Conservation (phyloP, 2,329 filamentous ascomycete species). For the Penicillium sp. region DNA sequence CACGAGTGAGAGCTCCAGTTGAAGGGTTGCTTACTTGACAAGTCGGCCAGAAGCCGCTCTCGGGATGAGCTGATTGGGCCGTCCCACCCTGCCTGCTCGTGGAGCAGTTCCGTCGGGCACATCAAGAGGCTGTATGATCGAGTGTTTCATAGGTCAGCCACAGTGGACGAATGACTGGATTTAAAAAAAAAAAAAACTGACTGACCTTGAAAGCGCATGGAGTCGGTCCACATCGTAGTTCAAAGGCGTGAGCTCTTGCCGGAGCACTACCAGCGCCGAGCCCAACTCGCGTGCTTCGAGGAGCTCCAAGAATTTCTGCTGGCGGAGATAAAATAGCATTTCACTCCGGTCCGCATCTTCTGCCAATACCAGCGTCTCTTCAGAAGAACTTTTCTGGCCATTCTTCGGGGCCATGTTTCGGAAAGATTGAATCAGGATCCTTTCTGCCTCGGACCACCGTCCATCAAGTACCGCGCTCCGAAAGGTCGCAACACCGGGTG, state of each 20-base stretch:
- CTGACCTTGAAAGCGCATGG: conserved; percentile 75
- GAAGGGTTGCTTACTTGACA: conserved; percentile 70
- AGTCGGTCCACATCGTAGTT: conserved; percentile 76
- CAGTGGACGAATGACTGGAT: neutral
- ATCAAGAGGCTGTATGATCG: conserved; percentile 71
- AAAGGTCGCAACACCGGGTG: conserved; percentile 81
- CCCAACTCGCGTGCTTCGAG: conserved; percentile 75
- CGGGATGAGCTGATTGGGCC: conserved; percentile 76
- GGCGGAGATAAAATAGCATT: conserved; percentile 85
- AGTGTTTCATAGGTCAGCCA: neutral
- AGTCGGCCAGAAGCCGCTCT: conserved; percentile 72
- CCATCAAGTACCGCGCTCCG: conserved; percentile 77
- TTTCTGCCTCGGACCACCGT: conserved; percentile 83
- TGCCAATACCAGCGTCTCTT: conserved; percentile 70
- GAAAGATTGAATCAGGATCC: conserved; percentile 65
- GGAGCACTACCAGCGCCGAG: conserved; percentile 77
- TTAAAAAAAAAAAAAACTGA: neutral
- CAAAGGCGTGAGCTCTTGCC: conserved; percentile 83
- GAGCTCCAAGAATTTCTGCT: conserved; percentile 93
- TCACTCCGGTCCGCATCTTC: conserved; percentile 73
- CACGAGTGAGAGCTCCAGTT: conserved; percentile 22
- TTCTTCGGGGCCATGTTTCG: conserved; percentile 48
- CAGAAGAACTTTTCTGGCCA: conserved; percentile 28
- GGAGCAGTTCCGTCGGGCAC: conserved; percentile 80
- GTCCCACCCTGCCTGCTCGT: conserved; percentile 79